phyloP scores from a whole-genome alignment of 2,329 filamentous ascomycete species.

The Aureobasidium sp. region DNA sequence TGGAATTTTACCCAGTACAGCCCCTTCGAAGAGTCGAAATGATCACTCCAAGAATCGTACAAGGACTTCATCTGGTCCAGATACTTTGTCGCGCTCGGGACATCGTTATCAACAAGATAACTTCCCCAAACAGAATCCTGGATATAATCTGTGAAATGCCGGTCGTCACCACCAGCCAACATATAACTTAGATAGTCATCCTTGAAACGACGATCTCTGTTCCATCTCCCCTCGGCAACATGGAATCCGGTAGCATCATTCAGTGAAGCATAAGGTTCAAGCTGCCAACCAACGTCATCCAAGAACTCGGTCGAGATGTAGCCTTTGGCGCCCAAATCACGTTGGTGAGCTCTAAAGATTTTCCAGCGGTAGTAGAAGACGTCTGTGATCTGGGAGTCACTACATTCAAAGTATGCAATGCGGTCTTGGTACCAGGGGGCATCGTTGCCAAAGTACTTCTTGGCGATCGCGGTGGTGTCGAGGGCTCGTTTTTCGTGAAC shows the following conservation, averaged over 20 bases:
- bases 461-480: neutral
- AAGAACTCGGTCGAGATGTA: constrained; percentile 43
- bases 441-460: constrained; percentile 35
- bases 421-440: constrained; percentile 34
- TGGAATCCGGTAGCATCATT: constrained; percentile 42
- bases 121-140: constrained; percentile 35
- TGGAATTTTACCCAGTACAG: constrained; percentile 32
- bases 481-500: neutral
- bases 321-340: constrained; percentile 36
- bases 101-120: constrained; percentile 38
- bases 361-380: constrained; percentile 44
- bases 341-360: constrained; percentile 39
- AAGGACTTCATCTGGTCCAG: constrained; percentile 33
- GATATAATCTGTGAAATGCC: constrained; percentile 41
- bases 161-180: constrained; percentile 33
- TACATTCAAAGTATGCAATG: constrained; percentile 36
- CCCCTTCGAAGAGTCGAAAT: constrained; percentile 33
- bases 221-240: constrained; percentile 40
- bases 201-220: constrained; percentile 38
- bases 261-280: constrained; percentile 36
- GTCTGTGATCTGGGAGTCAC: constrained; percentile 32
- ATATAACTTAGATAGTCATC: constrained; percentile 40
- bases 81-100: constrained; percentile 26
- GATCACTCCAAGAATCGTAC: constrained; percentile 34
- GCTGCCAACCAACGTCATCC: constrained; percentile 39